These are phyloP conservation scores for Colletotrichum chrysophilum DNA, from an alignment of 2,329 filamentous ascomycete species.

Conservation along the genomic window DNA sequence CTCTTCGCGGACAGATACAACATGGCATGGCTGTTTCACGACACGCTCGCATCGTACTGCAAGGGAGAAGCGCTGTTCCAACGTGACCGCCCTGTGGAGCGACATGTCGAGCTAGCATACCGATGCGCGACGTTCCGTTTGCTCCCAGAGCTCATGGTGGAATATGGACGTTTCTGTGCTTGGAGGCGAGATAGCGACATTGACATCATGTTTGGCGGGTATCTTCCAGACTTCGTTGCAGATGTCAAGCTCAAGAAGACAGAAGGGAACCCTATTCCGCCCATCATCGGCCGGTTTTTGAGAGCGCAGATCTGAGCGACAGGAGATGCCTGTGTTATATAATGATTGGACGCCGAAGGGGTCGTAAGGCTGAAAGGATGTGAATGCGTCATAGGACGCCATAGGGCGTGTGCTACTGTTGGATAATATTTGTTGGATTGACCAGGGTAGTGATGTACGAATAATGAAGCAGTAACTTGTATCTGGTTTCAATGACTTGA, in stretches of 20 bases:
- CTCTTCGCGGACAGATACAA: neutral
- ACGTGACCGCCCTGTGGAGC: neutral
- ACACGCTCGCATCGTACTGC: neutral
- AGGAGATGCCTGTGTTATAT: neutral
- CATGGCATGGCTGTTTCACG: neutral
- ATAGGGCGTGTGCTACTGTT: neutral
- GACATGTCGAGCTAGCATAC: neutral
- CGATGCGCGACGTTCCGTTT: neutral
- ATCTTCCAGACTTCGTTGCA: neutral
- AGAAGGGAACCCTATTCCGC: neutral
- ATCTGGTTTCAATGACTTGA: neutral
- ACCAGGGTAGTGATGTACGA: neutral
- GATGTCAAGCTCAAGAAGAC: neutral
- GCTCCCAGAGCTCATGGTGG: neutral
- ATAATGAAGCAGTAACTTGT: neutral
- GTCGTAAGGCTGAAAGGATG: neutral
- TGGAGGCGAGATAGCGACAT: neutral
- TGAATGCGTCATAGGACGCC: neutral
- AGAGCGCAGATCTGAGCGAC: neutral
- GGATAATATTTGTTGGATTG: neutral
- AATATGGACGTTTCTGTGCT: neutral
- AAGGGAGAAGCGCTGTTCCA: neutral
- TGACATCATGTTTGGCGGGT: neutral
- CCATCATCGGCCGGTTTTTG: neutral
- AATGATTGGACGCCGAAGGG: neutral